Conservation (phyloP, 495 filamentous ascomycete genomes). For the Hypoxylon intermedium region DNA sequence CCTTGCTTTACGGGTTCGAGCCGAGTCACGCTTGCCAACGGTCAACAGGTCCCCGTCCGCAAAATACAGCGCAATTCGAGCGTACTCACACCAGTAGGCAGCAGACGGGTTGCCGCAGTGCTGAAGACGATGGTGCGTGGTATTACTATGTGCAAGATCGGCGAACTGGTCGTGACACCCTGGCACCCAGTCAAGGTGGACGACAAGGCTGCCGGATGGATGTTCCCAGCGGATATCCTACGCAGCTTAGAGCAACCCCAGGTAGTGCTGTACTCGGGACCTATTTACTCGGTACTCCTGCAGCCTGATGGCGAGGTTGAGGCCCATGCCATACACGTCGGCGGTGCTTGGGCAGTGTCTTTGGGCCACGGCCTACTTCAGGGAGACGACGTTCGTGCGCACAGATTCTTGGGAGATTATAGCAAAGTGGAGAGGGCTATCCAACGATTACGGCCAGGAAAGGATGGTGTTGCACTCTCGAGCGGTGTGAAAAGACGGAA, state of each 20-base stretch:
- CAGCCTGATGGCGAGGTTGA: conserved; percentile 45
- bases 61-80: conserved; percentile 41
- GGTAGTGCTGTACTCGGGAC: conserved; percentile 45
- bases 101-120: conserved; percentile 45
- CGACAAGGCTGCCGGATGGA: conserved; percentile 34
- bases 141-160: conserved; percentile 36
- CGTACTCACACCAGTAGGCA: conserved; percentile 49
- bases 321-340: conserved; percentile 50
- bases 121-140: conserved; percentile 43
- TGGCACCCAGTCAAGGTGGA: conserved; percentile 50
- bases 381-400: conserved; percentile 46
- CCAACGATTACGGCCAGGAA: conserved; percentile 29
- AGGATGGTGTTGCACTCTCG: conserved; percentile 44
- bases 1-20: conserved; percentile 50
- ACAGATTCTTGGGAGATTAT: conserved; percentile 54
- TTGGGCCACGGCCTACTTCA: conserved; percentile 51
- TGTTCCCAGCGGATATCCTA: conserved; percentile 45
- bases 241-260: conserved; percentile 6
- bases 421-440: conserved; percentile 41
- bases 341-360: conserved; percentile 52
- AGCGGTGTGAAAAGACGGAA: conserved; percentile 44
- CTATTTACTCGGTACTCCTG: conserved; percentile 53
- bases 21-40: conserved; percentile 42
- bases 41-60: conserved; percentile 29
- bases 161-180: conserved; percentile 44